These are phyloP conservation scores for Dioscorea alata DNA, from an alignment of 106 monocot genomes.

Conservation along the genomic window DNA sequence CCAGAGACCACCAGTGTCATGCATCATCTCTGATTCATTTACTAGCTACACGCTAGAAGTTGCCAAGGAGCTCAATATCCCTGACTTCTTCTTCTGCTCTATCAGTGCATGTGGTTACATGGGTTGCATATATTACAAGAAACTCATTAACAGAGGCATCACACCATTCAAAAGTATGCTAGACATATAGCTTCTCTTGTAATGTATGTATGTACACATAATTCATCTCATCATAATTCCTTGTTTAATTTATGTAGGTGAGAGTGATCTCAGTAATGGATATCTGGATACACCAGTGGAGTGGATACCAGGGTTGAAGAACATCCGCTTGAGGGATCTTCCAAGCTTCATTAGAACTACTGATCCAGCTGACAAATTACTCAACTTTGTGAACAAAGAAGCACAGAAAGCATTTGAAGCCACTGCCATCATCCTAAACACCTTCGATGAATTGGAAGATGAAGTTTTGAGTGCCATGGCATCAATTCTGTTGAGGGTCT, in stretches of 20 bases:
- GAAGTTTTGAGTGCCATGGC: constrained; percentile 24
- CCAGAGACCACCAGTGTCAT: constrained; percentile 4
- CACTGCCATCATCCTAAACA: constrained; percentile 39
- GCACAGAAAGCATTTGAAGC: constrained; percentile 8
- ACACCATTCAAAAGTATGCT: not conserved
- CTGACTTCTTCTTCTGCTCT: not conserved
- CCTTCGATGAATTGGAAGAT: constrained; percentile 45
- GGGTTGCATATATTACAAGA: not conserved
- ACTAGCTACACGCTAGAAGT: not conserved
- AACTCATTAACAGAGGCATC: not conserved
- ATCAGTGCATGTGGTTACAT: not conserved
- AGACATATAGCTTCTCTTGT: no score
- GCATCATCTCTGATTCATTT: constrained; percentile 2
- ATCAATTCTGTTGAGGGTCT: no score
- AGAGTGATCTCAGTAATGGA: constrained; percentile 23
- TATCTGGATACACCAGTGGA: constrained; percentile 37
- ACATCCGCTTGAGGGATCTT: constrained; percentile 36
- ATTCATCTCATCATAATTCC: not conserved
- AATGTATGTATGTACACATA: not conserved
- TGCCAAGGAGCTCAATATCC: not conserved
- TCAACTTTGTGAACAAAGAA: constrained; percentile 15
- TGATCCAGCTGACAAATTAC: constrained; percentile 16
- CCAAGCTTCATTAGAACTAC: constrained; percentile 34
- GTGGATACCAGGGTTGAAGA: constrained; percentile 36
- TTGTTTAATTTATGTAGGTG: constrained; percentile 15